Evolutionary conservation across 768 basidiomycete species (phyloP), one percentile per base, ranked within the genome.

Genomic region (Dioszegia hungarica): DNA sequence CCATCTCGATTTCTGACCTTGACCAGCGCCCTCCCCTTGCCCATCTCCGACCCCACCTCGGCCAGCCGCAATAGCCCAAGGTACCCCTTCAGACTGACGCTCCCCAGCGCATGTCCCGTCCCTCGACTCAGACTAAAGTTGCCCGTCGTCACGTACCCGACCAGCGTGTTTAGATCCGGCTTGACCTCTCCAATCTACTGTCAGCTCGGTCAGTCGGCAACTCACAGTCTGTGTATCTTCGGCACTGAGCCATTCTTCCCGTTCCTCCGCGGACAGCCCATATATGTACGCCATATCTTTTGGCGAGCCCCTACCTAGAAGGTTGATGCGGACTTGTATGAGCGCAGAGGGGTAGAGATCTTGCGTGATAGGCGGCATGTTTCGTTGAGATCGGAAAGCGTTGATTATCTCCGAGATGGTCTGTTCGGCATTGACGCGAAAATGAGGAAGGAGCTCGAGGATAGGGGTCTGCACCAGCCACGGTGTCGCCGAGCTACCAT

Each of bases 61-160:
- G 59, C 15, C 20, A 47, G 15, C 25, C 22, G 14, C 31, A 56
- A 3, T 6, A 47, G 22, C 8, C 54, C 46, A 22, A 62, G 10
- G 40, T 62, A 59, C n/a, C 31, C 38, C 9, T 38, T 45, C 19
- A 92, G 69, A 2, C 88, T 79, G 17, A 97, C 76, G 0, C 85
- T 83, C 17, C 85, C 94, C 12, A 95, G 80, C 2, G 83, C 92
- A 64, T 84, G 83, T 0, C 89, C 91, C 57, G 82, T 78, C 0
- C 93, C 93, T 27, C 85, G 82, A 0, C 84, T 81, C 8, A 97
- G 80, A 1, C 92, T 93, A 70, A 82, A 87, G 58, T 85, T 85
- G 0, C 92, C 93, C 2, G 88, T 86, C 0, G 90, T 90, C 19
- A 91, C 80, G 66, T 88, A 89, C 0, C 94, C 93, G 50, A 94